phyloP scores from a whole-genome alignment of 2,329 filamentous ascomycete species.

The Colletotrichum paranaense region DNA sequence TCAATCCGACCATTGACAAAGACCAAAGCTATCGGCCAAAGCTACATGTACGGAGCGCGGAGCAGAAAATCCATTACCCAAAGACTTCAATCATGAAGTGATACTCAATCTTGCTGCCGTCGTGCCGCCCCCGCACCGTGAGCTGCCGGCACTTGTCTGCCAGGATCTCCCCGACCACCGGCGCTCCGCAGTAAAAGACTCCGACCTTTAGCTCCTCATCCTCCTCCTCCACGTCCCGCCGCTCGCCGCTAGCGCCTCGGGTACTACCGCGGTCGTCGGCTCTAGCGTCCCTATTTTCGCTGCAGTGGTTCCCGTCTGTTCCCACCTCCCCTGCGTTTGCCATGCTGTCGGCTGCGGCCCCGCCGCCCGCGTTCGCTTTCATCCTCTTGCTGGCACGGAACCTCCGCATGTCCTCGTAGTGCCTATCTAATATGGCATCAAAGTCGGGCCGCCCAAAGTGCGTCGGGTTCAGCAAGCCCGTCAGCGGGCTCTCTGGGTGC shows the following conservation, averaged over 20 bases:
- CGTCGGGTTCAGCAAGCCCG: conserved; percentile 63
- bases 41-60: too few relatives aligned
- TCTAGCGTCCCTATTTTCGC: not conserved
- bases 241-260: not conserved
- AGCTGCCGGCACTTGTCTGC: conserved; percentile 64
- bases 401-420: conserved; percentile 64
- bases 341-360: conserved; percentile 8
- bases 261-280: not conserved
- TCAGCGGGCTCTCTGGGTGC: conserved; percentile 63
- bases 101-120: conserved; percentile 64
- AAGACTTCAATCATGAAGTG: conserved; percentile 70
- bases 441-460: conserved; percentile 67
- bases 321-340: not conserved
- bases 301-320: not conserved
- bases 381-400: conserved; percentile 41
- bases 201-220: conserved; percentile 59
- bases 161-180: conserved; percentile 65
- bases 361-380: conserved; percentile 24
- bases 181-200: conserved; percentile 67
- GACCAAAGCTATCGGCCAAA: not conserved
- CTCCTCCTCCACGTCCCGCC: conserved; percentile 36
- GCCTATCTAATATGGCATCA: conserved; percentile 60
- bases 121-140: conserved; percentile 61
- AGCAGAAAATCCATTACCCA: conserved; percentile 44
- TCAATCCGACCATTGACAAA: not conserved